Evolutionary conservation across 2,329 filamentous ascomycete species (phyloP), one percentile per base, ranked within the genome.

Genomic region (Clarireedia monteithiana): DNA sequence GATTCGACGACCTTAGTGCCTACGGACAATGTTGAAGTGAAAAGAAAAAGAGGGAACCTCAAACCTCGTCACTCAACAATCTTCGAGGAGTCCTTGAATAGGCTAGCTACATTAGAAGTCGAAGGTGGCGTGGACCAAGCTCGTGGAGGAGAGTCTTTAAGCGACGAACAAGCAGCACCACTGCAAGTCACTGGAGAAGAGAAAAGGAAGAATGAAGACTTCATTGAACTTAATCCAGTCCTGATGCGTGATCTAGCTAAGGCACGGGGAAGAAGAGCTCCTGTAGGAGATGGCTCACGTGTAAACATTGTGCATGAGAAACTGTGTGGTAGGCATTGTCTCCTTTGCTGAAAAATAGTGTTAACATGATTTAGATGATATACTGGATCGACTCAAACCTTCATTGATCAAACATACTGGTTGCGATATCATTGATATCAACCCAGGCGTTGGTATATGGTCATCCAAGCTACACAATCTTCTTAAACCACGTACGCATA

Each of bases 371-470:
- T 2, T 46, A 70, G 68, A 69, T 59, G 64, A 64, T 56, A 61
- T 63, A 12, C 64, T 95, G 47, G 68, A 81, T 6, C 88, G 88
- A 58, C 73, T 95, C n/a, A 82, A 80, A 2, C 78, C 80, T 1
- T 83, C 83, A 2, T 77, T 97, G 17, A 73, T 82, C 36, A 80
- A 82, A 46, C 85, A 94, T 69, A 74, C 77, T 50, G 88, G 89
- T 53, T 91, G 91, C 71, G 91, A 95, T 65, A 79, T 97, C 46
- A 75, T 99, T 64, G 92, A 97, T 67, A 75, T 96, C 55, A 89
- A 91, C 69, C 92, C 92, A 0, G 91, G 91, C 14, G 74, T 74
- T 1, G 89, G 91, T 7, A 53, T 95, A 2, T 94, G 87, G 82
- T 95, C 91, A 36, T 75, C 76, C 27, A 88, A 86, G 64, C 75